phyloP scores from a whole-genome alignment of 169 alveolate genomes.

The Eimeria necatrix region DNA sequence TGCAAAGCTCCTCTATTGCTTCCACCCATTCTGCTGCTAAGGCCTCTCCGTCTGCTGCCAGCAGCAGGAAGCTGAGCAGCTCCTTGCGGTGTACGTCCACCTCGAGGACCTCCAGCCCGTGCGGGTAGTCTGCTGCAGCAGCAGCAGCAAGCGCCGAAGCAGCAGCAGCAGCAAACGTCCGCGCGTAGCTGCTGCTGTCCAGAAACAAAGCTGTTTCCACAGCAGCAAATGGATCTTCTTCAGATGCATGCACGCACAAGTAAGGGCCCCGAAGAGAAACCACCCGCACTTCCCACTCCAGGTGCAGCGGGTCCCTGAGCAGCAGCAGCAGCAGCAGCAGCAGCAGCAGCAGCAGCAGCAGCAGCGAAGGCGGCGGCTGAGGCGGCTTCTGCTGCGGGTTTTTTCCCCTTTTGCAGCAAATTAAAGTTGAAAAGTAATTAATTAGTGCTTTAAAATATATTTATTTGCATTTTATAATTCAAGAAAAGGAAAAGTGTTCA shows the following conservation, averaged over 20 bases:
- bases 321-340: background rate
- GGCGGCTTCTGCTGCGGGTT: too few relatives aligned
- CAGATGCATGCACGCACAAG: constrained; percentile 51
- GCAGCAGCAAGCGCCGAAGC: constrained; percentile 36
- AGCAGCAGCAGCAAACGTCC: background rate
- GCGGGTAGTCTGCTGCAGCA: constrained; percentile 27
- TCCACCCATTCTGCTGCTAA: constrained; percentile 55
- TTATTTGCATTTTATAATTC: too few relatives aligned
- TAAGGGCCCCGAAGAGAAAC: constrained; percentile 64
- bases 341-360: background rate
- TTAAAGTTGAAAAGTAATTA: too few relatives aligned
- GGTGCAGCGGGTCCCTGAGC: constrained; percentile 59
- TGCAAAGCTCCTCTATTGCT: background rate
- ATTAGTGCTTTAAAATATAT: too few relatives aligned
- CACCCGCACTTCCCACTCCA: constrained; percentile 68
- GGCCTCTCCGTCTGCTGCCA: constrained; percentile 59
- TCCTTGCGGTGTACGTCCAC: background rate
- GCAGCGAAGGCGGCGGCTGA: background rate
- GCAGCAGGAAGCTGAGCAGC: constrained; percentile 44
- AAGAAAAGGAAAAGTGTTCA: too few relatives aligned
- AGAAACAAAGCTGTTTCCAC: constrained; percentile 24
- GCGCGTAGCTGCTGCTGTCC: background rate
- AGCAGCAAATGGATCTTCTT: background rate
- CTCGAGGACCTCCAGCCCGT: constrained; percentile 46
- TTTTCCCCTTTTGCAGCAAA: too few relatives aligned